Percentiles rank a stretch among this genome's conserved stretches.
Evolutionary conservation across 2,329 filamentous ascomycete genomes (phyloP).

Genomic region (Coniochaeta sp.): DNA sequence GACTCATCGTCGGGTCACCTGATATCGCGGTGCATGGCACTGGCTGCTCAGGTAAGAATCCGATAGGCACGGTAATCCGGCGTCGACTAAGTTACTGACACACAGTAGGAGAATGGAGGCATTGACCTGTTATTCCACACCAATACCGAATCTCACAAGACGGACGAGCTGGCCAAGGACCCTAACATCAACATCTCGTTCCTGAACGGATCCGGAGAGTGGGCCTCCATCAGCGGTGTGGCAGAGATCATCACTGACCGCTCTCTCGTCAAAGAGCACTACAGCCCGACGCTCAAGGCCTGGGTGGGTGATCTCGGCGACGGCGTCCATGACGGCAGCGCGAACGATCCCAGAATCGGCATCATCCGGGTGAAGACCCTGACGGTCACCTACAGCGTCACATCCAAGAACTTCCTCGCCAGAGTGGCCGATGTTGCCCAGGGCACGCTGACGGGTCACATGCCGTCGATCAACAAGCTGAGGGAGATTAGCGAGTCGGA

Average conservation of each 20-base stretch:
- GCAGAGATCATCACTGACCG: conserved; percentile 65
- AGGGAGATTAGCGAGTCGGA: conserved; percentile 64
- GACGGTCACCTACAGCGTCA: conserved; percentile 65
- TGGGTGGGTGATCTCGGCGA: conserved; percentile 85
- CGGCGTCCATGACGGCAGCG: conserved; percentile 73
- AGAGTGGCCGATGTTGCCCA: conserved; percentile 66
- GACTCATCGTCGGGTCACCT: conserved; percentile 57
- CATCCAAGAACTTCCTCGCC: conserved; percentile 54
- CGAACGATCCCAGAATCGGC: conserved; percentile 73
- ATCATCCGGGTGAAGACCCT: conserved; percentile 69
- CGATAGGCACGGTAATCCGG: neutral
- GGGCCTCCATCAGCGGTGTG: conserved; percentile 77
- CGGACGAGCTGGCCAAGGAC: conserved; percentile 67
- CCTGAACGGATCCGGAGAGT: conserved; percentile 67
- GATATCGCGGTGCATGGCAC: conserved; percentile 77
- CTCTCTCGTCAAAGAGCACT: conserved; percentile 63
- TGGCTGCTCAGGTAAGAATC: conserved; percentile 62
- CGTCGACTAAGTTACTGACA: neutral
- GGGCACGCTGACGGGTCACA: conserved; percentile 64
- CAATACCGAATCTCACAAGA: conserved; percentile 86
- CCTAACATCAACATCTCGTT: conserved; percentile 76
- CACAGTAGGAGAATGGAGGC: conserved; percentile 60
- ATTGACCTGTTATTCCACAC: conserved; percentile 85
- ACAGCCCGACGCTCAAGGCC: conserved; percentile 65
- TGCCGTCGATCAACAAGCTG: conserved; percentile 66